A percentile compares a stretch with the other conserved stretches of the same genome.
These are phyloP conservation scores for Diaporthe sp. DNA, from an alignment of 2,329 filamentous ascomycete species.

Conservation along the genomic window DNA sequence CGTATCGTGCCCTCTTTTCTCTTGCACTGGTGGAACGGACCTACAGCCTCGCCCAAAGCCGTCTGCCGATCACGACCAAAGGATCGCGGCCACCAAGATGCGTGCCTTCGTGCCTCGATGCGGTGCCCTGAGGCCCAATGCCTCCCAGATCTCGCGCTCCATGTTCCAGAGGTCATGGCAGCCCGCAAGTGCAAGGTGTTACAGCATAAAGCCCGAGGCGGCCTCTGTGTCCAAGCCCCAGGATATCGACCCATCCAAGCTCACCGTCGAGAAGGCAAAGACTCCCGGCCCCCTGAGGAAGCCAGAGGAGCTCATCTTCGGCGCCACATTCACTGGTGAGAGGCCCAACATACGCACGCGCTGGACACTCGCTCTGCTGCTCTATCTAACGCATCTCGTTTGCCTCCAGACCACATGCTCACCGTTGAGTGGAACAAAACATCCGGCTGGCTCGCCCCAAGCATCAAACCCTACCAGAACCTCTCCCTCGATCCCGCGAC, in stretches of 20 bases:
- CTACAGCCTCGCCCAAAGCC: not conserved
- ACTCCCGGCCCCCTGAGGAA: constrained; percentile 82
- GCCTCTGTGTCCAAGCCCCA: constrained; percentile 68
- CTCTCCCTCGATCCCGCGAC: constrained; percentile 95
- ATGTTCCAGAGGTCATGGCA: constrained; percentile 50
- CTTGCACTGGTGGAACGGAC: not conserved
- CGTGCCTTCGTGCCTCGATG: constrained; percentile 60
- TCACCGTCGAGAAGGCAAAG: constrained; percentile 80
- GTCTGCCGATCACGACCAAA: not conserved
- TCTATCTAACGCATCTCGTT: not conserved
- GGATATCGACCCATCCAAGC: constrained; percentile 82
- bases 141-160: constrained; percentile 50
- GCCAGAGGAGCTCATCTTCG: constrained; percentile 89
- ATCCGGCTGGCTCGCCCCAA: constrained; percentile 85
- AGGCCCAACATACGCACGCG: constrained; percentile 1
- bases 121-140: constrained; percentile 52
- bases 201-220: constrained; percentile 67
- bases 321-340: constrained; percentile 88
- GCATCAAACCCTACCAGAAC: constrained; percentile 95
- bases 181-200: constrained; percentile 52
- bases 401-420: constrained; percentile 89
- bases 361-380: not conserved
- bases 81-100: constrained; percentile 56
- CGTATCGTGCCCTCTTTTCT: not conserved
- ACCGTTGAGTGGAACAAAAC: constrained; percentile 91